phyloP scores from a whole-genome alignment of 2,329 filamentous ascomycete genomes.

The Aspergillus fructus region DNA sequence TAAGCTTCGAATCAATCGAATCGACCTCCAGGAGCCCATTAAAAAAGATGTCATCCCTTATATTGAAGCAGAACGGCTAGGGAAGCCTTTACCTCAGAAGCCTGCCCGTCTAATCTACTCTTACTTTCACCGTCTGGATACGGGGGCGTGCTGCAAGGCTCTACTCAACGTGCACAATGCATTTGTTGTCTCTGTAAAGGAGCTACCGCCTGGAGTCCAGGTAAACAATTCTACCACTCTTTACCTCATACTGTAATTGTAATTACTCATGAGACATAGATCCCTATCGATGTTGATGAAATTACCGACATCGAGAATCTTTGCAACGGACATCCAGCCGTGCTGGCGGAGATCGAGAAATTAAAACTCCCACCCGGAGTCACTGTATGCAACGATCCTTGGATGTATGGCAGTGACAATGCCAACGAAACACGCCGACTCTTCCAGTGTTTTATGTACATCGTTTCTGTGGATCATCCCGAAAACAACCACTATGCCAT shows the following conservation, averaged over 20 bases:
- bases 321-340: constrained; percentile 54
- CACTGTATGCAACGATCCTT: constrained; percentile 60
- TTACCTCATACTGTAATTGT: not conserved
- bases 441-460: constrained; percentile 43
- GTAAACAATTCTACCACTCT: constrained; percentile 28
- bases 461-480: constrained; percentile 34
- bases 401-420: constrained; percentile 63
- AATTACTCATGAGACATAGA: constrained; percentile 54
- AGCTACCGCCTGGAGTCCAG: constrained; percentile 48
- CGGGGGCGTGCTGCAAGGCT: constrained; percentile 41
- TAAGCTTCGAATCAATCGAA: constrained; percentile 59
- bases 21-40: constrained; percentile 64
- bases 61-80: constrained; percentile 60
- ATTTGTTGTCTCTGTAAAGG: constrained; percentile 36
- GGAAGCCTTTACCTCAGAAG: constrained; percentile 47
- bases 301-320: constrained; percentile 58
- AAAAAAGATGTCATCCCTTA: constrained; percentile 61
- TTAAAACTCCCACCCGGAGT: constrained; percentile 58
- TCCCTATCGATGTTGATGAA: constrained; percentile 60
- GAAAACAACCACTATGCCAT: constrained; percentile 39
- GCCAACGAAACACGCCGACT: constrained; percentile 40
- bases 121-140: constrained; percentile 47
- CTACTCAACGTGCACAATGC: constrained; percentile 42
- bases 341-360: constrained; percentile 60
- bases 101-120: constrained; percentile 55